Evolutionary conservation across 495 filamentous ascomycete species (phyloP).

Genomic region (Penicillium odoratum): DNA sequence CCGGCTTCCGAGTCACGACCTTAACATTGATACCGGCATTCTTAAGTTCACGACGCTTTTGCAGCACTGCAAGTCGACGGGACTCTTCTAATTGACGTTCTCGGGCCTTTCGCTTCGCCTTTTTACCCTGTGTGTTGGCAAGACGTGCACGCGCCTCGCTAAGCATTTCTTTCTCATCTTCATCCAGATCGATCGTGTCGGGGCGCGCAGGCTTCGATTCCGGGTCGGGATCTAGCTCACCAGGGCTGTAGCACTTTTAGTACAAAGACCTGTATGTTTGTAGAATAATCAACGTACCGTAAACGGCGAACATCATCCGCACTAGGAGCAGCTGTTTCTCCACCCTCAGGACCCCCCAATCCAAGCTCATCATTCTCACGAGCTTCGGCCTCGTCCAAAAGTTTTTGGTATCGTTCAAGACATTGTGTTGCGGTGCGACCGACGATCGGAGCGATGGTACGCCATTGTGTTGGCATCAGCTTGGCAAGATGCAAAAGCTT

Average conservation of each 20-base stretch:
- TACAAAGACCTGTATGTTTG: neutral
- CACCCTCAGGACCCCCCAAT: conserved; percentile 82
- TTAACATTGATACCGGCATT: conserved; percentile 98
- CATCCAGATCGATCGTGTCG: conserved; percentile 96
- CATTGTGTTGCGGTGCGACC: conserved; percentile 96
- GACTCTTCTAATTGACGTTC: conserved; percentile 96
- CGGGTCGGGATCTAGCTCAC: conserved; percentile 93
- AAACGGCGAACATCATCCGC: conserved; percentile 91
- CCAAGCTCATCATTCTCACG: conserved; percentile 83
- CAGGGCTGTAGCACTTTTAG: conserved; percentile 57
- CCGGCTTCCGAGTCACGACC: conserved; percentile 85
- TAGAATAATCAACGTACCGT: conserved; percentile 42
- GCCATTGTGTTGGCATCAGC: conserved; percentile 99
- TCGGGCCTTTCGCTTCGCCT: conserved; percentile 95
- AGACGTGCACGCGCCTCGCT: conserved; percentile 95
- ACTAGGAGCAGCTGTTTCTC: conserved; percentile 81
- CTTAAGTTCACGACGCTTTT: conserved; percentile 95
- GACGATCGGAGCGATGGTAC: conserved; percentile 95
- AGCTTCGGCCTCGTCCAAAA: conserved; percentile 93
- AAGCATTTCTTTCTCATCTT: conserved; percentile 99
- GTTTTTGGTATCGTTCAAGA: conserved; percentile 92
- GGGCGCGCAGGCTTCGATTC: conserved; percentile 96
- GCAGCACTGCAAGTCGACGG: conserved; percentile 79
- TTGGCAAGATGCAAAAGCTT: conserved; percentile 94
- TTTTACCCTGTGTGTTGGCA: conserved; percentile 97